Conservation (phyloP, 2,329 filamentous ascomycete genomes). For the Paradendryphiella salina region DNA sequence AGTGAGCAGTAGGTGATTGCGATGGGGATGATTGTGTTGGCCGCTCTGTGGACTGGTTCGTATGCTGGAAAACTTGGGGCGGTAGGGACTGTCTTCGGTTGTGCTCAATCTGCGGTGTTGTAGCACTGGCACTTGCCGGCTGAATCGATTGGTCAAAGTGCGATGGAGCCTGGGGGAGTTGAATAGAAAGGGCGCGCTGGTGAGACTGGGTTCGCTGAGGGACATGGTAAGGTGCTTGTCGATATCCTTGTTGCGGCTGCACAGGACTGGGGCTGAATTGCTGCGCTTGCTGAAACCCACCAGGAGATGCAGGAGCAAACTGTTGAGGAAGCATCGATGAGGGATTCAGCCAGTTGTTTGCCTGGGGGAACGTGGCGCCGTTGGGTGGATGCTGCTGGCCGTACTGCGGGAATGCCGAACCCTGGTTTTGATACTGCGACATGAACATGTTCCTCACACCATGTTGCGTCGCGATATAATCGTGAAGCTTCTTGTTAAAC, state of each 20-base stretch:
- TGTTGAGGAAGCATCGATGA: conserved; percentile 43
- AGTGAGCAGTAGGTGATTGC: conserved; percentile 26
- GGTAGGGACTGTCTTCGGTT: conserved; percentile 53
- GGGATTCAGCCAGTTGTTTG: conserved; percentile 36
- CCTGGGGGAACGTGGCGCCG: conserved; percentile 22
- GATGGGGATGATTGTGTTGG: conserved; percentile 25
- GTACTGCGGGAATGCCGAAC: conserved; percentile 18
- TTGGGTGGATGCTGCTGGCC: conserved; percentile 28
- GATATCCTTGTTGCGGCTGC: conserved; percentile 41
- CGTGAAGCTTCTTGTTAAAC: conserved; percentile 64
- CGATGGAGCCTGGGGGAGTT: conserved; percentile 46
- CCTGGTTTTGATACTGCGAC: conserved; percentile 32
- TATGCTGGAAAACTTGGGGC: conserved; percentile 31
- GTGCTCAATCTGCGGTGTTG: conserved; percentile 31
- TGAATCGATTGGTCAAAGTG: conserved; percentile 34
- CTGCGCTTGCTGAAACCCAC: conserved; percentile 25
- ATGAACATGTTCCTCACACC: conserved; percentile 56
- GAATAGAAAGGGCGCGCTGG: conserved; percentile 52
- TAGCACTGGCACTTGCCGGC: conserved; percentile 22
- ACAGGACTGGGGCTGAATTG: conserved; percentile 27
- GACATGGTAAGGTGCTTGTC: conserved; percentile 54
- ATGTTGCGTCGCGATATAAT: conserved; percentile 62
- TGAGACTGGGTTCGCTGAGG: conserved; percentile 46
- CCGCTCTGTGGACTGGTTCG: conserved; percentile 19
- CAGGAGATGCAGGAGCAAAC: conserved; percentile 35